These are phyloP conservation scores for Pythium aristosporum DNA, from an alignment of 352 stramenopile genomes.

Conservation along the genomic window DNA sequence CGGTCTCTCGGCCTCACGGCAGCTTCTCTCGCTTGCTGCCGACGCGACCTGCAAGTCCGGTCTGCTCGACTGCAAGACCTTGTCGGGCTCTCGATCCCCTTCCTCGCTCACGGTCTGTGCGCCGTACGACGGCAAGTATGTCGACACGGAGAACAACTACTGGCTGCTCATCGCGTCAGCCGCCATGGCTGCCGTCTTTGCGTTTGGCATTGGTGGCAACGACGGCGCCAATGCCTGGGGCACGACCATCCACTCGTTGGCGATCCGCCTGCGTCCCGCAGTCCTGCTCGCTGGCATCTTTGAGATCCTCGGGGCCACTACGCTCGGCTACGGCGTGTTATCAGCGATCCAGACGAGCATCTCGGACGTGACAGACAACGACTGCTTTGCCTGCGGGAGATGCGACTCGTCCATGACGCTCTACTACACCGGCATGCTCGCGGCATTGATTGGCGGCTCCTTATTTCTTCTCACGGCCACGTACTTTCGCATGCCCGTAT, in stretches of 20 bases:
- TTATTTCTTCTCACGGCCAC: slow-evolving; percentile 60
- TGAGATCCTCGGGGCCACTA: slow-evolving; percentile 78
- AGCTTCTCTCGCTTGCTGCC: slow-evolving; percentile 9
- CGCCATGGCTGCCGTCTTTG: slow-evolving; percentile 32
- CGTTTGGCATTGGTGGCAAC: slow-evolving; percentile 68
- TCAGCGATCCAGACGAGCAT: slow-evolving; percentile 66
- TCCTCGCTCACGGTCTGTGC: slow-evolving; percentile 10
- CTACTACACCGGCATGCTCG: slow-evolving; percentile 69
- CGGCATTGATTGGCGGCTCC: slow-evolving; percentile 41
- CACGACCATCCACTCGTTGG: slow-evolving; percentile 69
- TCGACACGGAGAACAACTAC: slow-evolving; percentile 27
- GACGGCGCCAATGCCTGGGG: slow-evolving; percentile 88
- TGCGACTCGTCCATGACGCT: slow-evolving; percentile 52
- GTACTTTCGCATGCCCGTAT: slow-evolving; percentile 60
- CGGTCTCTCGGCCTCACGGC: slow-evolving; percentile 8
- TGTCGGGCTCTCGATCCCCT: not conserved
- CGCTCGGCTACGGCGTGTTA: slow-evolving; percentile 77
- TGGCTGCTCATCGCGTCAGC: slow-evolving; percentile 25
- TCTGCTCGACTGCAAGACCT: slow-evolving; percentile 22
- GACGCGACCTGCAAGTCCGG: slow-evolving; percentile 20
- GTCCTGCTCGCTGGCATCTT: slow-evolving; percentile 72
- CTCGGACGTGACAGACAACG: slow-evolving; percentile 21
- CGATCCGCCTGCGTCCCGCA: slow-evolving; percentile 65
- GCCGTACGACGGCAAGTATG: slow-evolving; percentile 29
- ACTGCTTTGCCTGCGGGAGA: slow-evolving; percentile 38